These are phyloP conservation scores for Coniochaeta pulveracea DNA, from an alignment of 2,329 filamentous ascomycete genomes.

Conservation along the genomic window DNA sequence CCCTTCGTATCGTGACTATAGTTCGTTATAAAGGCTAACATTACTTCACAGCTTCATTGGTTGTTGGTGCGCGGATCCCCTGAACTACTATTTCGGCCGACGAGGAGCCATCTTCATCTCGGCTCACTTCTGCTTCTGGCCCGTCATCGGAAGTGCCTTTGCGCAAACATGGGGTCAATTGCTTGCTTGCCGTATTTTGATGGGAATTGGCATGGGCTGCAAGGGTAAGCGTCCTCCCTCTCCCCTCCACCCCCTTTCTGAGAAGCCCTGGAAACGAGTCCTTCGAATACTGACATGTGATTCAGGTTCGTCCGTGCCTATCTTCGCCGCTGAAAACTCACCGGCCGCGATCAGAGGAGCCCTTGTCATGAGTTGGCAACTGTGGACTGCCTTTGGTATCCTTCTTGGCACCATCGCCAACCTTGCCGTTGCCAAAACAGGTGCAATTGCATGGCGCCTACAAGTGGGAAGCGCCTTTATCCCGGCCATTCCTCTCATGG, in stretches of 20 bases:
- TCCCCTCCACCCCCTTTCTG: background rate
- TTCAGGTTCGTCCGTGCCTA: conserved; percentile 35
- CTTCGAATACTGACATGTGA: conserved; percentile 33
- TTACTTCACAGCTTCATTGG: conserved; percentile 37
- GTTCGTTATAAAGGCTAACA: too few relatives aligned
- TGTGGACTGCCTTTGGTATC: conserved; percentile 42
- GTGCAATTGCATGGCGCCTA: conserved; percentile 45
- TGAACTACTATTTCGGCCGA: conserved; percentile 29
- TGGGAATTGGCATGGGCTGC: conserved; percentile 59
- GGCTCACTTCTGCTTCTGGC: conserved; percentile 40
- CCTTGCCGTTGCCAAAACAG: conserved; percentile 40
- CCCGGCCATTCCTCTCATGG: conserved; percentile 48
- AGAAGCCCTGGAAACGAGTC: conserved; percentile 13
- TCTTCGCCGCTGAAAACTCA: conserved; percentile 41
- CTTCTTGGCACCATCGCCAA: conserved; percentile 46
- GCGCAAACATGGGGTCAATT: conserved; percentile 56
- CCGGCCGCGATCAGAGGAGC: conserved; percentile 41
- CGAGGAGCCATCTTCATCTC: conserved; percentile 23
- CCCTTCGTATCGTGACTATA: too few relatives aligned
- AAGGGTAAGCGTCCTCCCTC: conserved; percentile 45
- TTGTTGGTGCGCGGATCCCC: conserved; percentile 33
- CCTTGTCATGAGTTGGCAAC: conserved; percentile 43
- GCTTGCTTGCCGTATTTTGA: conserved; percentile 52
- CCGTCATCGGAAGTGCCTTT: conserved; percentile 53
- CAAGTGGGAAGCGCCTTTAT: conserved; percentile 55